phyloP scores from a whole-genome alignment of 2,329 filamentous ascomycete genomes.

The Aspergillus fumigatus region DNA sequence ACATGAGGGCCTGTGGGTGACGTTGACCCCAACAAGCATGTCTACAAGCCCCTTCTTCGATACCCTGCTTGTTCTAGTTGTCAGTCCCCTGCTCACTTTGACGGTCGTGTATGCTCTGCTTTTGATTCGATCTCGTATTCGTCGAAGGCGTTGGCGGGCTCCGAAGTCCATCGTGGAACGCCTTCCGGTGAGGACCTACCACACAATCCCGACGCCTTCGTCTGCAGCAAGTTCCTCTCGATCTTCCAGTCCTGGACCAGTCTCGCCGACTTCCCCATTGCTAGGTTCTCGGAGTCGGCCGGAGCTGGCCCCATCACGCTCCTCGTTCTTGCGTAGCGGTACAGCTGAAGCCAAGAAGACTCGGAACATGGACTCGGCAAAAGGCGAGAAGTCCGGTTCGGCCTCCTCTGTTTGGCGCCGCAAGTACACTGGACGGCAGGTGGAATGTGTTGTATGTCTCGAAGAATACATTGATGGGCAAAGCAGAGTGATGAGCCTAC shows the following conservation, averaged over 20 bases:
- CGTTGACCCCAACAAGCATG: slow-evolving; percentile 81
- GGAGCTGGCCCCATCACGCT: slow-evolving; percentile 32
- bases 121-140: slow-evolving; percentile 80
- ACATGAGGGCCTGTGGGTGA: slow-evolving; percentile 90
- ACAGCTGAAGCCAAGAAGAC: slow-evolving; percentile 15
- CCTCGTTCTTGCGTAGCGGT: slow-evolving; percentile 34
- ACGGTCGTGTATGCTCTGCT: slow-evolving; percentile 89
- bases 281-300: slow-evolving; percentile 43
- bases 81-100: slow-evolving; percentile 87
- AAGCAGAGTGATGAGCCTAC: slow-evolving; percentile 92
- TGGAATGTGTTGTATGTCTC: slow-evolving; percentile 93
- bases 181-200: slow-evolving; percentile 92
- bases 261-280: slow-evolving; percentile 74
- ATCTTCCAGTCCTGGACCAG: slow-evolving; percentile 58
- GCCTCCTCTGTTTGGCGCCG: slow-evolving; percentile 44
- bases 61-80: slow-evolving; percentile 90
- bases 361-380: slow-evolving; percentile 21
- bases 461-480: slow-evolving; percentile 96
- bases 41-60: slow-evolving; percentile 93
- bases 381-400: slow-evolving; percentile 44
- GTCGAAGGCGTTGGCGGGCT: slow-evolving; percentile 88
- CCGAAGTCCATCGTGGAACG: slow-evolving; percentile 94
- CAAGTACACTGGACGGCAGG: slow-evolving; percentile 60
- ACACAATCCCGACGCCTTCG: slow-evolving; percentile 67
- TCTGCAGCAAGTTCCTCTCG: slow-evolving; percentile 53